Evolutionary conservation across 306 rosid species (phyloP).

Genomic region (Mimosa bimucronata): DNA sequence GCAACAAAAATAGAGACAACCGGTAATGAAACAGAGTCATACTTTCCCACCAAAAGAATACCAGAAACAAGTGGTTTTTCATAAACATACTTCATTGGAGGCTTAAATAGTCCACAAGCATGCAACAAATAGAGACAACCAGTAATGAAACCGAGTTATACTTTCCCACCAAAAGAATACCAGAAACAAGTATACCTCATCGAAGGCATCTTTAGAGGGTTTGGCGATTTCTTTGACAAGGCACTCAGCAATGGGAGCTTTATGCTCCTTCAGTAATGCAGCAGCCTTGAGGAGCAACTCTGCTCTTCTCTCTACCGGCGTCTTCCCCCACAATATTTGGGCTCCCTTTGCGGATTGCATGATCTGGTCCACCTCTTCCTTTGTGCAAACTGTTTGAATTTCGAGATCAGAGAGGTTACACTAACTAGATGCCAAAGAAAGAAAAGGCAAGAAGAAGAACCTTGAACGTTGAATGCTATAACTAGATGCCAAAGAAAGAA

Average conservation of each 20-base stretch:
- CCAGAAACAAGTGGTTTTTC: no score
- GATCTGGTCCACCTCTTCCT: conserved; percentile 73
- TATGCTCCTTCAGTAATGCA: conserved; percentile 78
- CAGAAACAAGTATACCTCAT: conserved; percentile 55
- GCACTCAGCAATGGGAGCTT: conserved; percentile 78
- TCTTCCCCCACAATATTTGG: conserved; percentile 85
- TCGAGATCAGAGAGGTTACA: conserved; percentile 7
- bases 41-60: no score
- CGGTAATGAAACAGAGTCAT: no score
- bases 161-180: no score
- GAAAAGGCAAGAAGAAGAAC: not conserved
- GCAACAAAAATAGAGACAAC: no score
- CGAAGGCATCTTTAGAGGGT: conserved; percentile 80
- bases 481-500: no score
- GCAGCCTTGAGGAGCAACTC: conserved; percentile 93
- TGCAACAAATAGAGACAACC: not conserved
- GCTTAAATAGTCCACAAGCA: no score
- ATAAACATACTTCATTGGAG: no score
- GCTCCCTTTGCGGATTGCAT: conserved; percentile 75
- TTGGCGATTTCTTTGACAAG: conserved; percentile 89
- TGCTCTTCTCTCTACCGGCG: conserved; percentile 90
- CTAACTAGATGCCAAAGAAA: not conserved
- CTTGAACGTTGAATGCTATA: not conserved
- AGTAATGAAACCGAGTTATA: no score
- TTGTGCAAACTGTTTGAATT: conserved; percentile 67